Base-by-base conservation (phyloP, 352 stramenopile species). In the Aphanomyces stellatus region DNA sequence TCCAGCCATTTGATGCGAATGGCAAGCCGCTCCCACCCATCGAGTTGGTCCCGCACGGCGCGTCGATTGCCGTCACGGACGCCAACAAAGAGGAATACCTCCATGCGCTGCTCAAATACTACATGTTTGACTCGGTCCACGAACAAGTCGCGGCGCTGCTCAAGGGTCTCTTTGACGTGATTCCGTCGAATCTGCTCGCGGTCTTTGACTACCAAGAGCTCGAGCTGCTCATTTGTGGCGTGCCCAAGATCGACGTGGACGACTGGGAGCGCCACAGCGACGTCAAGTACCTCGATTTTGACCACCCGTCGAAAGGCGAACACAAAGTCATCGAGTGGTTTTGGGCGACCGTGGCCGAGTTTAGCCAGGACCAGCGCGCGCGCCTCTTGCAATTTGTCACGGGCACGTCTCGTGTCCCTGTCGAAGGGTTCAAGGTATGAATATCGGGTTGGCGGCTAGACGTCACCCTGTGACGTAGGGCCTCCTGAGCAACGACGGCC, bases 21-120 rank as follows among this genome's bases (percentile, higher is more conserved):
- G 82, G 79, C 30, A 69, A 69, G 1, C 65, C 90, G 24, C 66
- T 87, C 31, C 88, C 79, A 11, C 76, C 81, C 19, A 70, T 85
- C 57, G 95, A 98, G 55, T 85, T 99, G 41, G 97, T 96, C 73
- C 84, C 83, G 22, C 86, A 83, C 33, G 97, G 97, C 5, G 79
- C 76, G n/a, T 77, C 96, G 63, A 90, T 98, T 31, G 27, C 78
- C 1, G 94, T 99, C 19, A 98, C 95, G 13, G 88, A 89, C 27
- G 84, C 85, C 15, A 99, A 98, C 78, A 97, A 96, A 62, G 81
- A 97, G 48, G 90, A 98, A 72, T 99, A 98, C 76, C 79, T 99
- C 15, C 75, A 95, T 35, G 74, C 96, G n/a, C 85, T 98, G 53
- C 85, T 98, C 28, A 90, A 96, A 63, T 96, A 96, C 78, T 81